Evolutionary conservation across 1,139 yeast genomes (phyloP), one percentile per base, ranked within the genome.

Genomic region (Debaryomycetaceae sp.): DNA sequence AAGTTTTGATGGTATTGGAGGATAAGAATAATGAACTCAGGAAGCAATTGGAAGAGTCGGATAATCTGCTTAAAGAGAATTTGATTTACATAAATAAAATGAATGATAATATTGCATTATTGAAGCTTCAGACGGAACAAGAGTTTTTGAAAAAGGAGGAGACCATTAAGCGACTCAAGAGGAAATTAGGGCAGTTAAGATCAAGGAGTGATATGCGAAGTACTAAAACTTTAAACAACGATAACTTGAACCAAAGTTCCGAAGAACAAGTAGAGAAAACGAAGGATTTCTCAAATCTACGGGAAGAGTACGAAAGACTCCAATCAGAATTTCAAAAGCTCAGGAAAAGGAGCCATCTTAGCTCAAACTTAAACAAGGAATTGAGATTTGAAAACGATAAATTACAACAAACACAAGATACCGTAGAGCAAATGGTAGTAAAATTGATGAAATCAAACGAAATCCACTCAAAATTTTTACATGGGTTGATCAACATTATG

Each of bases 391-490:
- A 18, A 19, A 39, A 29, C 22, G 16, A 8, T 8, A 39, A 6
- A 40, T 30, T 11, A 39, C 32, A 16, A 32, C 16, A 18, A 32
- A 18, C 28, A 6, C n/a, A 13, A 17, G 18, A 16, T 17, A 37
- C 13, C 5, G 14, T 26, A 2, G 34, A 31, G 19, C 14, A 28
- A 26, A 30, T 13, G 22, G 14, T 31, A 8, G 14, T 19, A 15
- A 14, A 15, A 9, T 28, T 35, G 11, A 38, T 24, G 6, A 38
- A 31, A 13, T 41, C 43, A 15, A 40, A 41, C 24, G 37, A 31
- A 32, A 26, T 38, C 6, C 28, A 38, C 6, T 29, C 19, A 5
- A 35, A 36, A 16, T 31, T 31, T 15, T 24, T 40, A 11, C 38
- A 32, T 17, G 30, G 24, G 6, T 40, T 44, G 28, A 17, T 40